These are phyloP conservation scores for Cucumis cinereus DNA, from an alignment of 306 rosid species.

Conservation along the genomic window DNA sequence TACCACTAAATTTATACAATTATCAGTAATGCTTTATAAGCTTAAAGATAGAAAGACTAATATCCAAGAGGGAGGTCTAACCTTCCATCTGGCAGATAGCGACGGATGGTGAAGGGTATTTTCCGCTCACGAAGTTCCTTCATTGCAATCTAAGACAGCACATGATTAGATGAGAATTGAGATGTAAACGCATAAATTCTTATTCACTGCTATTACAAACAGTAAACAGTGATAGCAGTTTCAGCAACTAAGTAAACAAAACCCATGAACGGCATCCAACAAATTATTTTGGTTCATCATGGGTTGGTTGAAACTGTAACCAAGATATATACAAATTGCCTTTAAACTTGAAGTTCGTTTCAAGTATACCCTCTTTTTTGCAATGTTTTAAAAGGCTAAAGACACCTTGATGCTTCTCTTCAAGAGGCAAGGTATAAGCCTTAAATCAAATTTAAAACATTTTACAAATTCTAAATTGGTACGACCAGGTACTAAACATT, in stretches of 20 bases:
- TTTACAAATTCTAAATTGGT: too few species aligned
- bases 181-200: neutral
- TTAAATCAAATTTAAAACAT: too few species aligned
- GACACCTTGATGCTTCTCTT: too few species aligned
- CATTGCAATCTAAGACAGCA: constrained; percentile 60
- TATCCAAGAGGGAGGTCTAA: constrained; percentile 6
- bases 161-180: neutral
- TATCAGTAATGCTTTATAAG: too few species aligned
- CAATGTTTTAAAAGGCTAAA: neutral
- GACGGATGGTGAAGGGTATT: constrained; percentile 91
- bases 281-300: too few species aligned
- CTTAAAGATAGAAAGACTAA: neutral
- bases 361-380: neutral
- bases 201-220: neutral
- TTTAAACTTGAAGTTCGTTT: neutral
- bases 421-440: too few species aligned
- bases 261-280: neutral
- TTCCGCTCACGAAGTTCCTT: constrained; percentile 91
- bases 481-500: too few species aligned
- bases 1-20: too few species aligned
- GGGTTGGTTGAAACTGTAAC: neutral
- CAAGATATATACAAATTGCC: neutral
- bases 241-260: too few species aligned
- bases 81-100: constrained; percentile 98
- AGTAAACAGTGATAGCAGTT: too few species aligned